Evolutionary conservation across 108 stramenopile genomes (phyloP).

Genomic region (Skeletonema menzelii): DNA sequence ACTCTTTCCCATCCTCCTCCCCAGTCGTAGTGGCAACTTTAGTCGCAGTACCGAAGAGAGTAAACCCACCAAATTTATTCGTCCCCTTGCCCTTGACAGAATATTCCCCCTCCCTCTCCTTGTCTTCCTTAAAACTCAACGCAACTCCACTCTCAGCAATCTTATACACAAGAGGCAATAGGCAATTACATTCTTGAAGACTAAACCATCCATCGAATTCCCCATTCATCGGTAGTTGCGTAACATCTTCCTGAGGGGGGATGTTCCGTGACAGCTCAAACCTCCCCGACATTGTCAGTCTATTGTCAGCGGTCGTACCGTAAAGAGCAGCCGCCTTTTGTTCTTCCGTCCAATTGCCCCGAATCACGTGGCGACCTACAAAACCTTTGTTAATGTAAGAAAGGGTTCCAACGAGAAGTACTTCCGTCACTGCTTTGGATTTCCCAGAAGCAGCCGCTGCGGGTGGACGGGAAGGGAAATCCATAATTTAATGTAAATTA

Average conservation of each 20-base stretch:
- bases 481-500: no score
- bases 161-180: constrained; percentile 47
- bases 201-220: constrained; percentile 86
- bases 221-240: constrained; percentile 67
- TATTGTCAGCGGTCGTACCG: no score
- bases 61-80: constrained; percentile 79
- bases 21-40: constrained; percentile 23
- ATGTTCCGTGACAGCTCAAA: constrained; percentile 81
- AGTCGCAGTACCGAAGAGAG: constrained; percentile 71
- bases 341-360: constrained; percentile 88
- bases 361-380: constrained; percentile 75
- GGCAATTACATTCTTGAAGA: no score
- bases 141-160: constrained; percentile 79
- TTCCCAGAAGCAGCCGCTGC: no score
- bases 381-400: constrained; percentile 66
- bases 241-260: constrained; percentile 62
- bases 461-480: no score
- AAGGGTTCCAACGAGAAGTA: constrained; percentile 56
- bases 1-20: constrained; percentile 57
- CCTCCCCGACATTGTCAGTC: no score
- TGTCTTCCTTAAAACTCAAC: constrained; percentile 62
- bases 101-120: constrained; percentile 39
- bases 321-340: constrained; percentile 65
- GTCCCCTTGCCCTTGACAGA: constrained; percentile 66
- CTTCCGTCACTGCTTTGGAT: no score